A percentile compares a stretch with the other conserved stretches of the same genome.
Evolutionary conservation across 306 rosid genomes (phyloP).

Genomic region (Citrullus mucosospermus): DNA sequence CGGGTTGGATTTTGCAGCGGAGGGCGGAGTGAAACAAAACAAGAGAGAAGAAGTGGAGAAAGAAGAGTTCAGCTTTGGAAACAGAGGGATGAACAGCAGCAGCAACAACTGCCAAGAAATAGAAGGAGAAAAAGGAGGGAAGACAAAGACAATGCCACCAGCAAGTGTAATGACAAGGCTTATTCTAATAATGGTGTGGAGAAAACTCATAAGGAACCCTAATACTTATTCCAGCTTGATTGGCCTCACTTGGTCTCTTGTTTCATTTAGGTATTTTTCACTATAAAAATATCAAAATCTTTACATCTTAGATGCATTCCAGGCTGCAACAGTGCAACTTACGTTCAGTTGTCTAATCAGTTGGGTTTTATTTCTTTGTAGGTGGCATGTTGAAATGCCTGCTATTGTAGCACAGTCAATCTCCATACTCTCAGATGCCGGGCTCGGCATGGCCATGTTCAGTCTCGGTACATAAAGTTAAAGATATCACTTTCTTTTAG

Average conservation of each 20-base stretch:
- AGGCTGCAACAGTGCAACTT: too few relatives aligned
- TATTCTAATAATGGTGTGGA: constrained; percentile 85
- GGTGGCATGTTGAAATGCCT: constrained; percentile 86
- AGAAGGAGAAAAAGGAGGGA: constrained; percentile 28
- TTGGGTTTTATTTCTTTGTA: constrained; percentile 4
- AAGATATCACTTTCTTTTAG: too few relatives aligned
- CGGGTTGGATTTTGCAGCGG: constrained; percentile 24
- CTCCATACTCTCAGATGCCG: constrained; percentile 89
- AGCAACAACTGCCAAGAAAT: constrained; percentile 14
- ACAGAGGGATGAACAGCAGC: constrained; percentile 46
- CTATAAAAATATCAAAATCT: neutral
- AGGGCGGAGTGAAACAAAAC: constrained; percentile 36
- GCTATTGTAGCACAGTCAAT: constrained; percentile 71
- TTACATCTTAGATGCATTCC: too few relatives aligned
- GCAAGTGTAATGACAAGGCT: constrained; percentile 87
- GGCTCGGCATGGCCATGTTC: constrained; percentile 94
- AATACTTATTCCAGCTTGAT: constrained; percentile 77
- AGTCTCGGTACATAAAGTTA: constrained; percentile 53
- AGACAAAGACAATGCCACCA: constrained; percentile 44
- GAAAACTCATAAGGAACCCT: constrained; percentile 77
- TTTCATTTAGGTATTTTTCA: constrained; percentile 49
- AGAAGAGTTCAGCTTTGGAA: constrained; percentile 77
- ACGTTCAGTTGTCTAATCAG: too few relatives aligned
- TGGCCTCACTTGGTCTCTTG: constrained; percentile 71
- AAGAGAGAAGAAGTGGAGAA: constrained; percentile 48